A percentile compares a stretch with the other conserved stretches of the same genome.
These are phyloP conservation scores for Pseudocercospora eumusae DNA, from an alignment of 2,329 filamentous ascomycete species.

Conservation along the genomic window DNA sequence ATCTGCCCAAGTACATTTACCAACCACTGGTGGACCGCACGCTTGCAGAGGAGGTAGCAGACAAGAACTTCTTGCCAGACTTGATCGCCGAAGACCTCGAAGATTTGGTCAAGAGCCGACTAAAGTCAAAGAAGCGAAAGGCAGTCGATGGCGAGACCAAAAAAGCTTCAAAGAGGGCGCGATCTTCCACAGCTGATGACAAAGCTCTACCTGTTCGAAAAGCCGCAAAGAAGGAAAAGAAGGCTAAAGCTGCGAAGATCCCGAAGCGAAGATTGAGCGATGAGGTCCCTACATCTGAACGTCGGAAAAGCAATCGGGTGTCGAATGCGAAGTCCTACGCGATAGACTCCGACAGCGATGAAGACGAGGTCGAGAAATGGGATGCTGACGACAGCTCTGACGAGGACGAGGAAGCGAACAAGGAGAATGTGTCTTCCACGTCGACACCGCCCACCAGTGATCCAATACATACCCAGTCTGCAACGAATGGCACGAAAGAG, in stretches of 20 bases:
- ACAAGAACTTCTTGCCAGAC: slow-evolving; percentile 80
- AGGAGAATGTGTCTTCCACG: slow-evolving; percentile 34
- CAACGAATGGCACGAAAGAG: slow-evolving; percentile 4
- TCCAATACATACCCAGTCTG: slow-evolving; percentile 21
- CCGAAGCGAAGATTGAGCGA: slow-evolving; percentile 43
- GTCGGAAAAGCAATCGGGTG: slow-evolving; percentile 47
- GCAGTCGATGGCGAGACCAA: slow-evolving; percentile 28
- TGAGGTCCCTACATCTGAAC: slow-evolving; percentile 44
- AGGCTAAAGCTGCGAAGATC: slow-evolving; percentile 39
- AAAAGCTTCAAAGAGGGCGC: slow-evolving; percentile 35
- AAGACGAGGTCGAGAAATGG: slow-evolving; percentile 39
- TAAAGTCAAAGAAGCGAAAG: slow-evolving; percentile 62
- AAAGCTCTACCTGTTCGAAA: slow-evolving; percentile 39
- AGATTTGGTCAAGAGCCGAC: slow-evolving; percentile 64
- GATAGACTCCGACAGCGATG: slow-evolving; percentile 46
- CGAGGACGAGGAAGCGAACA: slow-evolving; percentile 31
- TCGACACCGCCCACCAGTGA: slow-evolving; percentile 38
- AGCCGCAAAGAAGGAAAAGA: slow-evolving; percentile 41
- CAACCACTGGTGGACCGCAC: slow-evolving; percentile 72
- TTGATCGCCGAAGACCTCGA: slow-evolving; percentile 74
- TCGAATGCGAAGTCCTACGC: slow-evolving; percentile 48
- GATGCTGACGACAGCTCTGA: slow-evolving; percentile 30
- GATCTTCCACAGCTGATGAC: slow-evolving; percentile 33
- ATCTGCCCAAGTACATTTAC: slow-evolving; percentile 78
- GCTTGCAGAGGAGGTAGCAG: slow-evolving; percentile 79